Percentiles rank a stretch among this genome's conserved stretches.
Evolutionary conservation across 805 yeast genomes (phyloP).

Genomic region (Cyberlindnera maclurae): DNA sequence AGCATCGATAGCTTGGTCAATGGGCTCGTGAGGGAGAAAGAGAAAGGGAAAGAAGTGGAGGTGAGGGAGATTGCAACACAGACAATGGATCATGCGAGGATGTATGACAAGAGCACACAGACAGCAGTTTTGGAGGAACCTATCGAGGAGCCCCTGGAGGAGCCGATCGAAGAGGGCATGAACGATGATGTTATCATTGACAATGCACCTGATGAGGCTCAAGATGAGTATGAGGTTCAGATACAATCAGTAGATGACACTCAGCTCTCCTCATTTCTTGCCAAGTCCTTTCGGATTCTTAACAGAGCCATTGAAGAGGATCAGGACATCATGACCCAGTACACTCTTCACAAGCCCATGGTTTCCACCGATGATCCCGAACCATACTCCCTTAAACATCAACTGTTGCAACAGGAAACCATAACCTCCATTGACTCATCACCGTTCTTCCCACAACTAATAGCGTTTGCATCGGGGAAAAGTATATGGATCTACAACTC

Average conservation of each 20-base stretch:
- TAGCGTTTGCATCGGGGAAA: conserved; percentile 14
- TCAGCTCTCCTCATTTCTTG: conserved; percentile 12
- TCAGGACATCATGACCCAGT: conserved; percentile 18
- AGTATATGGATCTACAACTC: conserved; percentile 18
- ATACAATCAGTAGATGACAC: conserved; percentile 5
- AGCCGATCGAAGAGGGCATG: neutral
- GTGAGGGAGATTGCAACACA: conserved; percentile 5
- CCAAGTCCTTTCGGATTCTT: conserved; percentile 20
- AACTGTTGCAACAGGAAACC: conserved; percentile 6
- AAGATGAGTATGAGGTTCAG: too few relatives aligned
- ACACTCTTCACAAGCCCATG: conserved; percentile 6
- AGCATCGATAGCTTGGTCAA: conserved; percentile 8
- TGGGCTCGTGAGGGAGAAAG: conserved; percentile 6
- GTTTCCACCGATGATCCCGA: conserved; percentile 6
- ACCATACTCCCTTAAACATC: conserved; percentile 3
- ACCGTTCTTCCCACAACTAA: conserved; percentile 15
- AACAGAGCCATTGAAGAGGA: conserved; percentile 24
- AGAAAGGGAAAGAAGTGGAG: conserved; percentile 3
- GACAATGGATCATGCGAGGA: conserved; percentile 5
- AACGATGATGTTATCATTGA: conserved; percentile 1
- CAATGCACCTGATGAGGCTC: conserved; percentile 1
- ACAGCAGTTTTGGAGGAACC: conserved; percentile 8
- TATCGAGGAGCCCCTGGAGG: conserved; percentile 1
- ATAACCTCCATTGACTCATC: conserved; percentile 16
- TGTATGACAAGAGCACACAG: conserved; percentile 25